Evolutionary conservation across 495 filamentous ascomycete species (phyloP).

Genomic region (Aspergillus sparsus): DNA sequence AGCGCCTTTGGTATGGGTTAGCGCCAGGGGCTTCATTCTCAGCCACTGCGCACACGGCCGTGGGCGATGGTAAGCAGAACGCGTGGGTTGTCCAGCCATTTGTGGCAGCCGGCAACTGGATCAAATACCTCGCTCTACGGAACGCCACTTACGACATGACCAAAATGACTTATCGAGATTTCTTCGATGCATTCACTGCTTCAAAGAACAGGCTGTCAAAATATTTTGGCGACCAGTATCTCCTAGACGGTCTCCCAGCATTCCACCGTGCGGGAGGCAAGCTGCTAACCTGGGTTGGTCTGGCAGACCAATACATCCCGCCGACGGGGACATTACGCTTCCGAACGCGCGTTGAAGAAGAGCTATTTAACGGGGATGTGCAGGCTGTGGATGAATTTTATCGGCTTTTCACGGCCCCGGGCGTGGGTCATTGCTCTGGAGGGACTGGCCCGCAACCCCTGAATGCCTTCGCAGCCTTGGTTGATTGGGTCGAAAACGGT

Average conservation of each 20-base stretch:
- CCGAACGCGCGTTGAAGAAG: constrained; percentile 17
- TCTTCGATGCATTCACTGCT: background rate
- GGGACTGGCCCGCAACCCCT: background rate
- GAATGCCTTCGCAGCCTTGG: background rate
- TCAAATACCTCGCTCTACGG: background rate
- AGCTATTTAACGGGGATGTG: background rate
- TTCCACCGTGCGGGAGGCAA: constrained; percentile 40
- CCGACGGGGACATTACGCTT: constrained; percentile 13
- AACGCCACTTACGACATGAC: background rate
- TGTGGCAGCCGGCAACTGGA: constrained; percentile 2
- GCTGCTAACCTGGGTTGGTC: constrained; percentile 46
- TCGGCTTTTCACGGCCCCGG: constrained; percentile 19
- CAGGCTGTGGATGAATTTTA: constrained; percentile 22
- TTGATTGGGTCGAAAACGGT: constrained; percentile 18
- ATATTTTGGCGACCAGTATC: constrained; percentile 33
- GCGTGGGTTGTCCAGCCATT: constrained; percentile 2
- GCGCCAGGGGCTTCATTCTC: constrained; percentile 9
- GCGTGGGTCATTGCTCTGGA: background rate
- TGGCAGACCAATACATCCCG: constrained; percentile 26
- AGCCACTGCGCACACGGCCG: constrained; percentile 4
- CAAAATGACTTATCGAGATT: background rate
- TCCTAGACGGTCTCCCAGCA: constrained; percentile 28
- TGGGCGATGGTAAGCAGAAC: background rate
- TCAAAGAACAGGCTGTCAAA: constrained; percentile 20
- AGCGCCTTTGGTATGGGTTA: constrained; percentile 9